Percentiles rank a stretch among this genome's conserved stretches.
Conservation (phyloP, 345 rosid genomes). For the Sisymbrium altissimum region DNA sequence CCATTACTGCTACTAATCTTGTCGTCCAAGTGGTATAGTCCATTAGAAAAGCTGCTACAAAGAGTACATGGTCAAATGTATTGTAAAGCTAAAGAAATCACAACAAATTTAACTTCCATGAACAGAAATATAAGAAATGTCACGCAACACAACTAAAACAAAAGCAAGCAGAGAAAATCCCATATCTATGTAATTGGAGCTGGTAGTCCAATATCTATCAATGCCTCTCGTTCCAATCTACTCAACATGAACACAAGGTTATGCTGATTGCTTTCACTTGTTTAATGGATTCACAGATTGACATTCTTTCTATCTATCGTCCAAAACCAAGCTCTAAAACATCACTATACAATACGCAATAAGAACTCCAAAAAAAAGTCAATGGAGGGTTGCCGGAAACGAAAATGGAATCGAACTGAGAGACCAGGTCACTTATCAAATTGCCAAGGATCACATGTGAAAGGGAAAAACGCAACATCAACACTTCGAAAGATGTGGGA, state of each 20-base stretch:
- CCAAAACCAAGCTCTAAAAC: background rate
- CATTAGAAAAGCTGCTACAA: constrained; percentile 47
- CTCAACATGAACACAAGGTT: background rate
- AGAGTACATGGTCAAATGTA: constrained; percentile 13
- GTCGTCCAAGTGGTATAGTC: constrained; percentile 36
- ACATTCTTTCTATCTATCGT: background rate
- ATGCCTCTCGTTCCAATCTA: background rate
- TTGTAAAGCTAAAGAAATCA: background rate
- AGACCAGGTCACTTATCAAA: constrained; percentile 6
- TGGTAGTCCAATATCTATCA: background rate
- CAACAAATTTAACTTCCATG: background rate
- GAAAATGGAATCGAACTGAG: background rate
- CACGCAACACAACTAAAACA: background rate
- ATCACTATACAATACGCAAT: background rate
- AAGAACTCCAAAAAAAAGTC: constrained; percentile 13
- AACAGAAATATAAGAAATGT: background rate
- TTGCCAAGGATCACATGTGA: background rate
- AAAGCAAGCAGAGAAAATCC: background rate
- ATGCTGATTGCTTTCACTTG: background rate
- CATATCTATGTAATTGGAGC: background rate
- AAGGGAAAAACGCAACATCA: background rate
- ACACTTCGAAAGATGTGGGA: background rate
- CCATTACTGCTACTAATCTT: constrained; percentile 17
- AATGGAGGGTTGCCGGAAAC: constrained; percentile 3
- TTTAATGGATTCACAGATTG: background rate